phyloP scores from a whole-genome alignment of 1,284 basidiomycete genomes.

The Melampsora americana region DNA sequence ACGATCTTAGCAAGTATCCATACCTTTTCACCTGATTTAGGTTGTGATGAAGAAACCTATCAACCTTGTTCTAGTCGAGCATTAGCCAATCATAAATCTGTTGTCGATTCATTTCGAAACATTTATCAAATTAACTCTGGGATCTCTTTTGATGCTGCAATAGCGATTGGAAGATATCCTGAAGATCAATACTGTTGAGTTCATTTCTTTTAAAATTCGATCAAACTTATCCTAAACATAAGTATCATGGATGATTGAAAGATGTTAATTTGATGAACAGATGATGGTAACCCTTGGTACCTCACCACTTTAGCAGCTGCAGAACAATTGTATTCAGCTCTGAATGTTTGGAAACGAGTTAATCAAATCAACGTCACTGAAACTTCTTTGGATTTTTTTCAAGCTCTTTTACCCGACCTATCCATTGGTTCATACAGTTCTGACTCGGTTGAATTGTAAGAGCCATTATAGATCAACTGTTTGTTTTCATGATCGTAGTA shows the following conservation, averaged over 20 bases:
- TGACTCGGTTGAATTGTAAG: background rate
- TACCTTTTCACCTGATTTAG: constrained; percentile 59
- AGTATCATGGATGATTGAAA: too few species aligned
- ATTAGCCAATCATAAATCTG: constrained; percentile 58
- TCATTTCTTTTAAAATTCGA: constrained; percentile 56
- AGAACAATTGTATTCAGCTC: constrained; percentile 44
- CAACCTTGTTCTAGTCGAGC: constrained; percentile 65
- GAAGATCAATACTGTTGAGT: constrained; percentile 42
- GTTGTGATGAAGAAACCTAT: constrained; percentile 62
- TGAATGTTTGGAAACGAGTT: constrained; percentile 59
- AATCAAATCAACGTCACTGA: background rate
- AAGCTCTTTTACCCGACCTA: background rate
- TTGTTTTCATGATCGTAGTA: background rate
- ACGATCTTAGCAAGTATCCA: constrained; percentile 36
- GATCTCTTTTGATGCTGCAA: constrained; percentile 47
- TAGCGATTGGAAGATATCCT: constrained; percentile 45
- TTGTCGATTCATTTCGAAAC: constrained; percentile 60
- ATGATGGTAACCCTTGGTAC: constrained; percentile 47
- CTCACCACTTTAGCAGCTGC: constrained; percentile 45
- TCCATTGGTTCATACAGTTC: background rate
- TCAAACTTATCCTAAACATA: too few species aligned
- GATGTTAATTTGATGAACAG: background rate
- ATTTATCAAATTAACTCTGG: constrained; percentile 61
- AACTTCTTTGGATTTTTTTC: background rate
- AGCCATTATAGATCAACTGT: background rate